phyloP scores from a whole-genome alignment of 192 early-diverging fungal species.

The Piromyces sp. region DNA sequence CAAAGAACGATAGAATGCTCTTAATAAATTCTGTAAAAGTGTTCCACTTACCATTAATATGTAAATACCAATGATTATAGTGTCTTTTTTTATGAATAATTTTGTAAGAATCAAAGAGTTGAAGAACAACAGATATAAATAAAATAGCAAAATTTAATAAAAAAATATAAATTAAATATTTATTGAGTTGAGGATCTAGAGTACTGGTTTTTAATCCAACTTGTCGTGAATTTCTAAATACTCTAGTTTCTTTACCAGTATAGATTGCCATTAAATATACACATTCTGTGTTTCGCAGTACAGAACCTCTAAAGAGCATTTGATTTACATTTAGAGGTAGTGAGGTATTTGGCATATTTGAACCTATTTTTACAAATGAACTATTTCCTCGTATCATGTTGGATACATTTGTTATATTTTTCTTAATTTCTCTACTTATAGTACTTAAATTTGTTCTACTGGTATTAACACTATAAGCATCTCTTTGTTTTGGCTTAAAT shows the following conservation, averaged over 20 bases:
- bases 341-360: not conserved
- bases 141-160: not conserved
- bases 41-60: not conserved
- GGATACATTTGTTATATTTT: not conserved
- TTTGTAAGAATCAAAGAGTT: not conserved
- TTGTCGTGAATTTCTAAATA: not conserved
- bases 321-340: slow-evolving; percentile 55
- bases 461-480: not conserved
- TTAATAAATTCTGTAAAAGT: not conserved
- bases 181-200: not conserved
- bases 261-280: slow-evolving; percentile 52
- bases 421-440: not conserved
- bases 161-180: not conserved
- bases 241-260: slow-evolving; percentile 29
- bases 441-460: not conserved
- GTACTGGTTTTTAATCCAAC: not conserved
- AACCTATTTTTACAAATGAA: not conserved
- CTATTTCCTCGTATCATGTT: not conserved
- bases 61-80: not conserved
- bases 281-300: slow-evolving; percentile 67
- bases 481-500: not conserved
- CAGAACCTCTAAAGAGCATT: slow-evolving; percentile 67
- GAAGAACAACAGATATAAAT: not conserved
- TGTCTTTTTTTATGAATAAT: not conserved
- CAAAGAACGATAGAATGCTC: slow-evolving; percentile 20